These are phyloP conservation scores for Isoetes taiwanensis DNA, from an alignment of 75 land plant genomes.

Conservation along the genomic window DNA sequence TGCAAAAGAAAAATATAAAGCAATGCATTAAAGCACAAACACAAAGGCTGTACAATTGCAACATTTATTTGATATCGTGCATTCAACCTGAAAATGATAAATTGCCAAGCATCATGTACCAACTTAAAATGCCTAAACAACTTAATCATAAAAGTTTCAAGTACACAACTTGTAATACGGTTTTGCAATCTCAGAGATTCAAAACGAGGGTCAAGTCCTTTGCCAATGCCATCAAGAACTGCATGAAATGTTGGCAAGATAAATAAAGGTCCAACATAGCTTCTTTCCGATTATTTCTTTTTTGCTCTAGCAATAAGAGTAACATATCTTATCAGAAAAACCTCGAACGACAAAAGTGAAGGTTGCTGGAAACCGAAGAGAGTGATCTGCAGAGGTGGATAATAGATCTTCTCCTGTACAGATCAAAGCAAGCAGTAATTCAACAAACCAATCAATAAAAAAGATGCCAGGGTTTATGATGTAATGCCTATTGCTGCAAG, in stretches of 20 bases:
- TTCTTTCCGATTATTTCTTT: no score
- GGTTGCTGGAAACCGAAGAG: slow-evolving; percentile 3
- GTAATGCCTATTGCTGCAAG: neutral
- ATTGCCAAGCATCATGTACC: no score
- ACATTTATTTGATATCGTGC: no score
- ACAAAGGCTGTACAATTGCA: no score
- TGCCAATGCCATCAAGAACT: slow-evolving; percentile 6
- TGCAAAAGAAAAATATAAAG: neutral
- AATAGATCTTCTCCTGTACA: neutral
- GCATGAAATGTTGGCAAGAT: no score
- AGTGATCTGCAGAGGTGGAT: neutral
- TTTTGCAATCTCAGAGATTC: slow-evolving; percentile 7
- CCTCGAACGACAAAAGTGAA: slow-evolving; percentile 2
- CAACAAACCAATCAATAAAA: neutral
- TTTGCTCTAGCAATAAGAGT: no score
- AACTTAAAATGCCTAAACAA: neutral
- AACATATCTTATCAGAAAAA: neutral
- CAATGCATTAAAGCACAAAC: no score
- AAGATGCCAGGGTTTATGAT: neutral
- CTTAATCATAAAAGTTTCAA: neutral
- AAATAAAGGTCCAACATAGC: no score
- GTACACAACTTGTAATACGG: neutral
- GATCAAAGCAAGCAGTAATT: neutral
- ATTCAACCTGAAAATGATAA: no score
- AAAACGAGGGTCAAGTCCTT: neutral